A percentile compares a stretch with the other conserved stretches of the same genome.
Evolutionary conservation across 2,329 filamentous ascomycete species (phyloP).

Genomic region (Cadophora luteo-olivacea): DNA sequence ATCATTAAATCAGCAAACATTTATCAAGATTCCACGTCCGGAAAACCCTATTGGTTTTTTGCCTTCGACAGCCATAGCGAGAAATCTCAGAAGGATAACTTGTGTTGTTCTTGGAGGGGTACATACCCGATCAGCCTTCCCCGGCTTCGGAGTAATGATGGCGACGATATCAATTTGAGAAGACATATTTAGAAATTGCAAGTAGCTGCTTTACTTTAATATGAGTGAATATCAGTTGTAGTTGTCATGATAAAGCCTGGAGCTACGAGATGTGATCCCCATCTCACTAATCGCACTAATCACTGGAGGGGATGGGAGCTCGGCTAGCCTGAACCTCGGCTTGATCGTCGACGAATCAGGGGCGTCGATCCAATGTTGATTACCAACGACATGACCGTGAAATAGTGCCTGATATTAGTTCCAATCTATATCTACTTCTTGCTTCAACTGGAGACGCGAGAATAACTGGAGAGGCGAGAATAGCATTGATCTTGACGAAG

Average conservation of each 20-base stretch:
- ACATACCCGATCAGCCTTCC: conserved; percentile 41
- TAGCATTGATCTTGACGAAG: too few relatives aligned
- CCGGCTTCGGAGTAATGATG: conserved; percentile 37
- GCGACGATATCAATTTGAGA: conserved; percentile 38
- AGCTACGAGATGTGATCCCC: background rate
- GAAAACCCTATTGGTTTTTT: too few relatives aligned
- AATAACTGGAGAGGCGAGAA: too few relatives aligned
- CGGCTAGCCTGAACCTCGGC: conserved; percentile 12
- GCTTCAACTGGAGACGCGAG: too few relatives aligned
- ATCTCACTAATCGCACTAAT: background rate
- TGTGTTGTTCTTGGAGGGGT: background rate
- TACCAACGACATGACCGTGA: too few relatives aligned
- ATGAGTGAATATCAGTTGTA: too few relatives aligned
- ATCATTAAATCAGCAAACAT: background rate
- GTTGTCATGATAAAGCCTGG: background rate
- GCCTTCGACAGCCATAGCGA: too few relatives aligned
- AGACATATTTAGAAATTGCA: conserved; percentile 25
- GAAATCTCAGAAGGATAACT: background rate
- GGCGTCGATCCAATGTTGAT: too few relatives aligned
- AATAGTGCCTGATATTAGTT: too few relatives aligned
- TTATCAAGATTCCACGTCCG: too few relatives aligned
- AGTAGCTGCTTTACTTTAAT: background rate
- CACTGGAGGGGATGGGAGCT: background rate
- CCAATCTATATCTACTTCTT: too few relatives aligned
- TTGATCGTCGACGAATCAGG: background rate